These are phyloP conservation scores for Backusella sp. DNA, from an alignment of 192 early-diverging fungal species.

Conservation along the genomic window DNA sequence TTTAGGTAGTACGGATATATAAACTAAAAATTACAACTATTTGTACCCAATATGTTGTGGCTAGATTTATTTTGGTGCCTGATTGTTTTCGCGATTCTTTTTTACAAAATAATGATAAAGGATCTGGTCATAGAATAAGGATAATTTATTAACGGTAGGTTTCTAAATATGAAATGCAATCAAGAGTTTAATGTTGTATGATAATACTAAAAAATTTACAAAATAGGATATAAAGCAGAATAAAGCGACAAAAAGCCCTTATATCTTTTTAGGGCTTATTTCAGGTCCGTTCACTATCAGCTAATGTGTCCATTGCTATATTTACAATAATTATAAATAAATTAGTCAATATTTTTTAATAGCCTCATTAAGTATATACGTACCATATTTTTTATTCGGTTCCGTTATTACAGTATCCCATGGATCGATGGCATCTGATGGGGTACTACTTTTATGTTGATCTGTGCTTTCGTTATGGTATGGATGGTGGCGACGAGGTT, in stretches of 20 bases:
- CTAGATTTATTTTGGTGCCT: background rate
- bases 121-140: background rate
- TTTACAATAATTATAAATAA: background rate
- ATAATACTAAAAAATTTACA: constrained; percentile 7
- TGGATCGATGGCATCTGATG: background rate
- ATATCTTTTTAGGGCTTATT: background rate
- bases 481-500: background rate
- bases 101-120: background rate
- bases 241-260: background rate
- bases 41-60: no score
- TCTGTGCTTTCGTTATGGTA: background rate
- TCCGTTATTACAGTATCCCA: background rate
- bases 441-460: background rate
- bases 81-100: background rate
- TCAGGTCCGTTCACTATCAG: background rate
- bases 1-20: background rate
- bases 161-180: constrained; percentile 8
- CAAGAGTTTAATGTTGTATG: background rate
- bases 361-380: background rate
- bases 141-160: background rate
- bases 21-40: background rate
- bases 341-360: background rate
- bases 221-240: background rate
- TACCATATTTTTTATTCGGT: background rate
- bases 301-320: background rate